phyloP scores from a whole-genome alignment of 495 filamentous ascomycete species.

The Choiromyces venosus region DNA sequence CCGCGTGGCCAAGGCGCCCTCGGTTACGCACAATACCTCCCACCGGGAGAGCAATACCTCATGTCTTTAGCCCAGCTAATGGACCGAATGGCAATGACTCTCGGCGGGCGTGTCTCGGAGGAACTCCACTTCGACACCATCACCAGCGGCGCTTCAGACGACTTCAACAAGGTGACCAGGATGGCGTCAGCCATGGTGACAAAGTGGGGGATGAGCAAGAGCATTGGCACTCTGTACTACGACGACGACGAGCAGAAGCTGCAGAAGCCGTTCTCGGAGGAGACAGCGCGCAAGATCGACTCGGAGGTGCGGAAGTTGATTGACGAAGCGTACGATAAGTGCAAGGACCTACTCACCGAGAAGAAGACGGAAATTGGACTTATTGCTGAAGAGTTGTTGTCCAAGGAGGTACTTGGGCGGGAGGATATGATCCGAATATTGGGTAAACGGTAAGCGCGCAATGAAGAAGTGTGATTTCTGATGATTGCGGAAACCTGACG shows the following conservation, averaged over 20 bases:
- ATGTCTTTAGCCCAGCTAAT: constrained; percentile 94
- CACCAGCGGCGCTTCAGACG: constrained; percentile 86
- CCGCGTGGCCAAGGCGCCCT: constrained; percentile 88
- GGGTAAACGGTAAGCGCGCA: constrained; percentile 49
- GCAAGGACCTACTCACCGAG: constrained; percentile 72
- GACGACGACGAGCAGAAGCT: constrained; percentile 67
- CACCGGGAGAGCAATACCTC: constrained; percentile 79
- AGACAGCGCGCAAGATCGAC: constrained; percentile 87
- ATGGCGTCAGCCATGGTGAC: constrained; percentile 98
- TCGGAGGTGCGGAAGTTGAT: constrained; percentile 82
- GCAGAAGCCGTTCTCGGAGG: constrained; percentile 92
- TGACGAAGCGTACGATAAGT: constrained; percentile 85
- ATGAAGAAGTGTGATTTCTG: background rate
- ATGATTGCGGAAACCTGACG: background rate
- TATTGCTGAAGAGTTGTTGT: constrained; percentile 86
- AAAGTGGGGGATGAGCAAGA: constrained; percentile 93
- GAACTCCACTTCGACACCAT: constrained; percentile 95
- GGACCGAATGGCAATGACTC: constrained; percentile 99
- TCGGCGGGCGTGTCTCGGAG: constrained; percentile 88
- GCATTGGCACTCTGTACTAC: constrained; percentile 86
- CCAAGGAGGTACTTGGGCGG: constrained; percentile 80
- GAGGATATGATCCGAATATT: constrained; percentile 88
- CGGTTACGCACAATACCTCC: constrained; percentile 96
- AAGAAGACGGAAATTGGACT: constrained; percentile 84
- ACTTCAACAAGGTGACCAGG: constrained; percentile 96